Evolutionary conservation across 1,284 basidiomycete genomes (phyloP).

Genomic region (Boletus semigastroideus): DNA sequence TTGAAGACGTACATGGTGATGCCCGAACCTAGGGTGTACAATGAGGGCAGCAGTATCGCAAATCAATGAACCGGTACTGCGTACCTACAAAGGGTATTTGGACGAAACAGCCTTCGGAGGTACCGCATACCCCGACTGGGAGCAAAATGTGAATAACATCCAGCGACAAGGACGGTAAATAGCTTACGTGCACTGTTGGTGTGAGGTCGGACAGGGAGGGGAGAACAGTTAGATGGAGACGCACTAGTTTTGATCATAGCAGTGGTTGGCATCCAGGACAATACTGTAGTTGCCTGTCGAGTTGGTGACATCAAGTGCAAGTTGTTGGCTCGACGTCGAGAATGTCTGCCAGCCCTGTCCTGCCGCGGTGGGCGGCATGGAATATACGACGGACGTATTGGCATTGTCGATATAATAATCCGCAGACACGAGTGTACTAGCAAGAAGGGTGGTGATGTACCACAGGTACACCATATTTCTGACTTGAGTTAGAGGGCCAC

Average conservation of each 20-base stretch:
- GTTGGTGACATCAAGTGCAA: constrained; percentile 12
- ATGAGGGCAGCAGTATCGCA: not conserved
- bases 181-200: constrained; percentile 19
- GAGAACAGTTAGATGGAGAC: constrained; percentile 1
- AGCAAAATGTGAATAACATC: not conserved
- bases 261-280: constrained; percentile 17
- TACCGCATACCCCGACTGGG: constrained; percentile 21
- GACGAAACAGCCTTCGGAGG: constrained; percentile 16
- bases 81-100: constrained; percentile 26
- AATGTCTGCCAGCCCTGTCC: constrained; percentile 17
- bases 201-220: not conserved
- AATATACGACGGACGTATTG: constrained; percentile 17
- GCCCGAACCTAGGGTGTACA: constrained; percentile 19
- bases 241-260: constrained; percentile 28
- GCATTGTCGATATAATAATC: constrained; percentile 27
- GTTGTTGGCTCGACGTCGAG: constrained; percentile 6
- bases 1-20: constrained; percentile 29
- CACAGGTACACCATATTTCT: constrained; percentile 4
- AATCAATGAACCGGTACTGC: not conserved
- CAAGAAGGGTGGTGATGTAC: constrained; percentile 10
- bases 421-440: constrained; percentile 13
- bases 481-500: not conserved
- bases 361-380: constrained; percentile 15
- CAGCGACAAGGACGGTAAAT: not conserved
- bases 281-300: constrained; percentile 23